These are phyloP conservation scores for Wickerhamiella cacticola DNA, from an alignment of 805 yeast species.

Conservation along the genomic window DNA sequence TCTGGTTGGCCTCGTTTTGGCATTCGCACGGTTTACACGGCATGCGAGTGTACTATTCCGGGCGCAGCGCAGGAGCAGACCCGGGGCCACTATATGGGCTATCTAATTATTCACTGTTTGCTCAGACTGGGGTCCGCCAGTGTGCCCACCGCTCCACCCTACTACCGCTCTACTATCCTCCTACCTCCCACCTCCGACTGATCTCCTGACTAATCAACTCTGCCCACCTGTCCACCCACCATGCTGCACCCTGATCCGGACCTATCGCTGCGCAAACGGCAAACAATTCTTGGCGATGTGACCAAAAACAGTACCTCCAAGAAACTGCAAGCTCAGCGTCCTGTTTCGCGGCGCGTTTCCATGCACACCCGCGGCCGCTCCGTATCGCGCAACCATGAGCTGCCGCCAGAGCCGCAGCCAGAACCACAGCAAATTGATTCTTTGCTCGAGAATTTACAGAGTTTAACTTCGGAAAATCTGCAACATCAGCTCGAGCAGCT, in stretches of 20 bases:
- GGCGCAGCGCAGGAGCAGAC: too few species aligned
- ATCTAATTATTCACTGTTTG: too few species aligned
- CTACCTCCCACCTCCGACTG: too few species aligned
- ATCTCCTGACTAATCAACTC: neutral
- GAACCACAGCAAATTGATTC: neutral
- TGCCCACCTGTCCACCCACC: neutral
- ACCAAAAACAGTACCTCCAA: neutral
- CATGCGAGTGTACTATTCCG: too few species aligned
- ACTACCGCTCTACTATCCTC: too few species aligned
- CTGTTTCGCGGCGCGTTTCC: constrained; percentile 2
- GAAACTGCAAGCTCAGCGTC: neutral
- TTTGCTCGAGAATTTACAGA: neutral
- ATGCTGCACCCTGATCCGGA: constrained; percentile 7
- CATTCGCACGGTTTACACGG: too few species aligned
- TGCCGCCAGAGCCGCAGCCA: neutral
- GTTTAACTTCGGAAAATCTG: constrained; percentile 14
- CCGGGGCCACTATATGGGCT: too few species aligned
- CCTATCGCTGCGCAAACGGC: constrained; percentile 12
- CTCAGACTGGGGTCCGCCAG: too few species aligned
- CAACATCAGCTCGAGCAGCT: constrained; percentile 18
- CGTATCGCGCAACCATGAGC: constrained; percentile 1
- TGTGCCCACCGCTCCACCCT: too few species aligned
- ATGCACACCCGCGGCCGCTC: constrained; percentile 9
- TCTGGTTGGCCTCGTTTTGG: too few species aligned
- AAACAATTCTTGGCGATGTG: constrained; percentile 10